Conservation (phyloP, 2,329 filamentous ascomycete species). For the Colletotrichum ledebouriae region DNA sequence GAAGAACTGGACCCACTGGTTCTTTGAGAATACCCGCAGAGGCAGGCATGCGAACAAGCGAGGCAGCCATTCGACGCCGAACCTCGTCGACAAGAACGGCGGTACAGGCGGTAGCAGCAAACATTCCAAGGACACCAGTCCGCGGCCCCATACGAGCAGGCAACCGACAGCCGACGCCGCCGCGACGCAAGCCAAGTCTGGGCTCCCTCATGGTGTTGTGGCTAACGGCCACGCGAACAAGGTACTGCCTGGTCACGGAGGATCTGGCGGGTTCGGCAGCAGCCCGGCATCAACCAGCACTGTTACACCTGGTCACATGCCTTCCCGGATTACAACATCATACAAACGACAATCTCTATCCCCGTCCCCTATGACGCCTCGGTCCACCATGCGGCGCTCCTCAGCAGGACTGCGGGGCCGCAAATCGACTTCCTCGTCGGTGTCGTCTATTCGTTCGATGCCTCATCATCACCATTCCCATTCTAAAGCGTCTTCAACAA, state of each 20-base stretch:
- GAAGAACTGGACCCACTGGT: slow-evolving; percentile 76
- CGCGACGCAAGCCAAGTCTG: slow-evolving; percentile 54
- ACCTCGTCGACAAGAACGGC: slow-evolving; percentile 65
- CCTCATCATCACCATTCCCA: slow-evolving; percentile 89
- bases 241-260: slow-evolving; percentile 26
- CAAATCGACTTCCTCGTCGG: slow-evolving; percentile 95
- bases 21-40: slow-evolving; percentile 69
- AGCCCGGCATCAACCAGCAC: slow-evolving; percentile 48
- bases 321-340: slow-evolving; percentile 53
- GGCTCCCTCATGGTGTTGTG: slow-evolving; percentile 64
- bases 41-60: slow-evolving; percentile 63
- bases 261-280: slow-evolving; percentile 38
- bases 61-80: slow-evolving; percentile 70
- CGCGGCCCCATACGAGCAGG: slow-evolving; percentile 72
- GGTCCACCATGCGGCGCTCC: slow-evolving; percentile 85
- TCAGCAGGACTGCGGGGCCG: slow-evolving; percentile 88
- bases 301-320: slow-evolving; percentile 49
- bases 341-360: slow-evolving; percentile 85
- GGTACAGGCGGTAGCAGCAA: slow-evolving; percentile 53
- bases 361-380: slow-evolving; percentile 88
- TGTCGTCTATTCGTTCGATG: slow-evolving; percentile 92
- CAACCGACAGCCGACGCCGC: slow-evolving; percentile 59
- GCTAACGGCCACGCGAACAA: slow-evolving; percentile 63
- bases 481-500: slow-evolving; percentile 94
- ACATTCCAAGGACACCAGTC: slow-evolving; percentile 65